A percentile compares a stretch with the other conserved stretches of the same genome.
Conservation (phyloP, 2,329 filamentous ascomycete species). For the Claviceps maximensis region DNA sequence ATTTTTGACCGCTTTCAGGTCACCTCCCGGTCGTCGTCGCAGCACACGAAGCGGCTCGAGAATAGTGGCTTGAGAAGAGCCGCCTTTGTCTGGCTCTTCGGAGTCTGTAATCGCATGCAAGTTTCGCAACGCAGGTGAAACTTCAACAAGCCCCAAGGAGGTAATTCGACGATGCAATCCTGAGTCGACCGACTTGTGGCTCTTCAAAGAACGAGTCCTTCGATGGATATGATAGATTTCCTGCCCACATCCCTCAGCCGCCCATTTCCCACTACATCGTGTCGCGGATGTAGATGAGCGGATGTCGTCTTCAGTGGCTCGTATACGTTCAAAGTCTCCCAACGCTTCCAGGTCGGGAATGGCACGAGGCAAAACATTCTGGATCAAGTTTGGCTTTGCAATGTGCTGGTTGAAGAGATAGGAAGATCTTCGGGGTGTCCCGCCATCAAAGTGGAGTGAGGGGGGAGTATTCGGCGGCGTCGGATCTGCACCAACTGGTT, state of each 20-base stretch:
- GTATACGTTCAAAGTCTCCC: slow-evolving; percentile 14
- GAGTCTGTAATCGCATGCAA: slow-evolving; percentile 48
- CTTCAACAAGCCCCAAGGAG: slow-evolving; percentile 46
- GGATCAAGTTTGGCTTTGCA: slow-evolving; percentile 21
- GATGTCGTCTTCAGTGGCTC: slow-evolving; percentile 20
- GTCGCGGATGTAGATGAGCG: slow-evolving; percentile 18
- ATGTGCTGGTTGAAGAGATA: slow-evolving; percentile 38
- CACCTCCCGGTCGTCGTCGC: slow-evolving; percentile 60
- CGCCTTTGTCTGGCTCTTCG: slow-evolving; percentile 33
- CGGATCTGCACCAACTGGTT: slow-evolving; percentile 35
- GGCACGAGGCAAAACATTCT: slow-evolving; percentile 32
- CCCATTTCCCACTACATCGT: slow-evolving; percentile 13
- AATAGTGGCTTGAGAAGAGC: slow-evolving; percentile 24
- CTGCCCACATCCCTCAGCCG: slow-evolving; percentile 13
- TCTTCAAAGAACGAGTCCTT: slow-evolving; percentile 34
- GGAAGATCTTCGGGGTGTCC: slow-evolving; percentile 41
- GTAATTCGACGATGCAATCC: slow-evolving; percentile 41
- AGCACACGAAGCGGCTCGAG: slow-evolving; percentile 48
- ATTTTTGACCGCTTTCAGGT: slow-evolving; percentile 55
- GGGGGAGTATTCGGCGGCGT: slow-evolving; percentile 52
- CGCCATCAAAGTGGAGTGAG: slow-evolving; percentile 23
- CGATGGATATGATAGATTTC: slow-evolving; percentile 24
- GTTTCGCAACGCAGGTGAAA: slow-evolving; percentile 39
- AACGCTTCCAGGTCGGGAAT: slow-evolving; percentile 32
- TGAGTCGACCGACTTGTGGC: slow-evolving; percentile 36